Base-by-base conservation (phyloP, 139 green algal species). In the Monoraphidium neglectum region DNA sequence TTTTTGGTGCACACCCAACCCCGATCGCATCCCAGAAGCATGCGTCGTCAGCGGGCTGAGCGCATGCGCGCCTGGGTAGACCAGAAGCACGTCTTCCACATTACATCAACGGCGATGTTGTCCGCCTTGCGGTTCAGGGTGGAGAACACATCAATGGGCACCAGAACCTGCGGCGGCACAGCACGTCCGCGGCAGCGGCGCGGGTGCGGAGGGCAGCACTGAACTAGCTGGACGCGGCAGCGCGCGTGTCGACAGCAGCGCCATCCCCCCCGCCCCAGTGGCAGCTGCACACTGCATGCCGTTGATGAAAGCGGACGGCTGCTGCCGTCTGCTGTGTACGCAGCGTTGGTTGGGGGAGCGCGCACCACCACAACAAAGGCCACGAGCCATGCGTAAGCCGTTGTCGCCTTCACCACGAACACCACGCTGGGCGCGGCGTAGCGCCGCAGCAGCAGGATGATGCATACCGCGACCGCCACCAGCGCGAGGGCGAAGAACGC, bases 331-430 rank as follows among this genome's bases (percentile, higher is more conserved):
- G 49, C 49, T 15, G 16, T 18, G 16, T 15, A 59, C 16, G 49
- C 49, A n/a, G 49, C n/a, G n/a, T n/a, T n/a, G n/a, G n/a, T n/a
- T n/a, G n/a, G 74, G 2, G 94, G 94, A 46, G 96, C 91, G 6
- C 97, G 80, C 0, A 92, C 86, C 1, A 98, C 84, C 15, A 98
- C 89, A 2, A 83, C 90, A 63, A 97, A 86, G 36, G 91, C 90
- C 0, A 92, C 95, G 0, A 96, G 78, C 94, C 94, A 98, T 1
- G 86, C 88, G 49, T 93, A 90, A 0, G 72, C 84, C 4, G 89
- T 90, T 23, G 84, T 81, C 2, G 87, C 26, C 26, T 84, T 64
- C 0, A 94, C 85, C 5, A 90, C 57, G 0, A 83, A 47, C 0
- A 83, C 72, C 13, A 93, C 83, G 30, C 72, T 86, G 33, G 86